Percentiles rank a stretch among this genome's conserved stretches.
Conservation (phyloP, 1,284 basidiomycete species). For the Stygiomarasmius scandens region DNA sequence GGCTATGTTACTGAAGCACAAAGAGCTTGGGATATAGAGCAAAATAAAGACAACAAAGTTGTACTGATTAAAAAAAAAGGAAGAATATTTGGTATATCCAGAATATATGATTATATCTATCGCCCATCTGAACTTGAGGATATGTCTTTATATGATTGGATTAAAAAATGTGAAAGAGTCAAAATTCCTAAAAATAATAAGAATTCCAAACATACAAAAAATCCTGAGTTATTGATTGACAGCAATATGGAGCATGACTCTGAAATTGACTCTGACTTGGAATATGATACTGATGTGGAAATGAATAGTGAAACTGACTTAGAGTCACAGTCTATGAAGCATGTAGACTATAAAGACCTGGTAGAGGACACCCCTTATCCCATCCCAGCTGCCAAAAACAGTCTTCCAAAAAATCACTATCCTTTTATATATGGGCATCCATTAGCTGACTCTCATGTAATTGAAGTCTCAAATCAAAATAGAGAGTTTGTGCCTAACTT, state of each 20-base stretch:
- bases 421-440: background rate
- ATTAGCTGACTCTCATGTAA: background rate
- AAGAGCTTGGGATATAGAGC: slow-evolving; percentile 8
- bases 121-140: slow-evolving; percentile 13
- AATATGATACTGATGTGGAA: background rate
- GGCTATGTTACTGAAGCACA: slow-evolving; percentile 22
- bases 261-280: background rate
- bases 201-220: slow-evolving; percentile 24
- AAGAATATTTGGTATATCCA: slow-evolving; percentile 1
- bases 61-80: slow-evolving; percentile 4
- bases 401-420: slow-evolving; percentile 6
- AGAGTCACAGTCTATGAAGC: background rate
- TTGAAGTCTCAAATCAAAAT: background rate
- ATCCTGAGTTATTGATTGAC: slow-evolving; percentile 29
- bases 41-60: slow-evolving; percentile 7
- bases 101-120: slow-evolving; percentile 23
- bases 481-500: background rate
- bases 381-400: slow-evolving; percentile 3
- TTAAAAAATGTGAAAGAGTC: slow-evolving; percentile 14
- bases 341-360: background rate
- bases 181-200: slow-evolving; percentile 1
- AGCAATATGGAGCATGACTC: slow-evolving; percentile 17
- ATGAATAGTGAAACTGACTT: background rate
- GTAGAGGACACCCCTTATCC: slow-evolving; percentile 6
- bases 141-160: slow-evolving; percentile 11